Base-by-base conservation (phyloP, 257 asterid genomes). In the Fraxinus cuspidata region DNA sequence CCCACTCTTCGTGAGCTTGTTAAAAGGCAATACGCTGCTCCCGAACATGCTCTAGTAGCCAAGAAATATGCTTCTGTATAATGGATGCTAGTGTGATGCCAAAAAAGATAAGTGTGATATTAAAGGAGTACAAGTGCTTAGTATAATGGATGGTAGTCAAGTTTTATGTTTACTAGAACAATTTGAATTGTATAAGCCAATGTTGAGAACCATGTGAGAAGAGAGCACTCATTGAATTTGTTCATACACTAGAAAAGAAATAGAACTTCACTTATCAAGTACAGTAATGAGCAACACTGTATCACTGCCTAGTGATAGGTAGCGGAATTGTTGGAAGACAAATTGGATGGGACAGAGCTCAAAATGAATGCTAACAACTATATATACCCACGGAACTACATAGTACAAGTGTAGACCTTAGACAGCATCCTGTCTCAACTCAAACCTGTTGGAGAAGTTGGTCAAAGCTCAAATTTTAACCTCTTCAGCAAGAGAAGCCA, bases 81-180 rank as follows among this genome's bases (percentile, higher is more conserved):
- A 19, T 25, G n/a, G 64, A 10, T 53, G 25, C 5, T 32, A 32
- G 35, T 32, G 38, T 12, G 31, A 70, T 70, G 49, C 7, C 3
- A 42, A 32, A 13, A 28, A 75, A 64, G 79, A 60, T 40, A 67
- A 67, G 40, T 18, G 8, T 5, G 47, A 75, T 65, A 29, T 18
- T 28, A 64, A 28, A 9, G 31, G 9, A 37, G 15, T 8, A 15
- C 3, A 44, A 31, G 32, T 49, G 72, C 72, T 75, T 53, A 58
- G 58, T 8, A 75, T 15, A 66, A 74, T 19, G 44, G 58, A 65
- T 28, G 69, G 51, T 75, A 71, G 37, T 49, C 42, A 73, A 53
- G 72, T n/a, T 42, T 67, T 28, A 47, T 42, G 3, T 27, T 49
- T 31, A 34, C 31, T 37, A 68, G 38, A 42, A 53, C 77, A 25